Base-by-base conservation (phyloP, 2,329 filamentous ascomycete species). In the Claviceps purpurea region DNA sequence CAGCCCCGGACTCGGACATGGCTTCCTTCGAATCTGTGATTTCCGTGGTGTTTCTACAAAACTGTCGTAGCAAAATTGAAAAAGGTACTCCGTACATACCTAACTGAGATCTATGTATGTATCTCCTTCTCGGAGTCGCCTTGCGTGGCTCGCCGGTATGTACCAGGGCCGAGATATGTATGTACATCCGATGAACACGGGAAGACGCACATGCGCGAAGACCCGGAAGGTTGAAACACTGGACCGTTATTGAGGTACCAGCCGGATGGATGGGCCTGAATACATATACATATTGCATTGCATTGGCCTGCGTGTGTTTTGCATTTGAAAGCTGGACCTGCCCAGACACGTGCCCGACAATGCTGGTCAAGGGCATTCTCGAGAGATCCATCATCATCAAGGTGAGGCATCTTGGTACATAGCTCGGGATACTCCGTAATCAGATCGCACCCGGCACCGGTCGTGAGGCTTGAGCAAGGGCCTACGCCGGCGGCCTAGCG, bases 21-120 rank as follows among this genome's bases (percentile, higher is more conserved):
- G 56, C 49, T 11, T 34, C 11, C 30, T 34, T 34, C 10, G 30
- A 34, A 34, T 34, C 30, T 34, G 3, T 4, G 30, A 1, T 34
- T 34, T 11, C 30, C 11, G 30, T 34, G 8, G 30, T 34, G 30
- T 65, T 67, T 66, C 64, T 66, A 65, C 64, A 65, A 62, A 66
- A 63, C 55, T 55, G 57, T 60, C 61, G 61, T 65, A 64, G 64
- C 64, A 64, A 65, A 63, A 22, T 22, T 22, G 20, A 22, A 22
- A 22, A 22, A 22, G 20, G 18, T 18, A 18, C 18, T 18, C 18
- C 18, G 18, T 18, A 18, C 1, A 18, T 18, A 18, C 18, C 18
- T 18, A 18, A 18, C 18, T 18, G 18, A 18, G 18, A 18, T 18
- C 18, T 18, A 24, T 22, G 20, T 6, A 24, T 24, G 6, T 1